Base-by-base conservation (phyloP, 768 basidiomycete genomes). In the Leccinum fibrillosum region DNA sequence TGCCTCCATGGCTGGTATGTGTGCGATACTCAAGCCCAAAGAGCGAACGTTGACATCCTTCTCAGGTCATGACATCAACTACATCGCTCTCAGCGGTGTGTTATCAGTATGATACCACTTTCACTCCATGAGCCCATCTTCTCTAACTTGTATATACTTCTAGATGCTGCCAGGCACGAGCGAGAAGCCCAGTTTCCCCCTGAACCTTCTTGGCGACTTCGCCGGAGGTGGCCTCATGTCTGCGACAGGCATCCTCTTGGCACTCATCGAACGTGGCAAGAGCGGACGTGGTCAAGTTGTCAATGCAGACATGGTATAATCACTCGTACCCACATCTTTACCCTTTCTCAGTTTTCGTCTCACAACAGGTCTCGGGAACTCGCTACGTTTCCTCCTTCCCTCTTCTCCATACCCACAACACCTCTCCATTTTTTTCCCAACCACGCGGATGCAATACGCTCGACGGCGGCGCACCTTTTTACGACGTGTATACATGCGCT, bases 51-150 rank as follows among this genome's bases (percentile, higher is more conserved):
- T 25, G 8, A 54, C 17, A 26, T 39, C 51, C 56, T 19, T 44
- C 11, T 19, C 47, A 85, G 91, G 91, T 17, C 91, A 94, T 66
- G 91, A 94, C 66, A 81, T 93, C 56, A 93, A 92, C 69, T 93
- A 92, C 68, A 79, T 92, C 12, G 90, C 91, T 15, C 76, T 90
- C 34, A 90, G 88, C 58, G 91, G 91, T 0, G 78, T 88, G 3
- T 73, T 92, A 9, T 82, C 88, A 9, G 89, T 89, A 62, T 30
- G 77, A 53, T 34, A 2, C 15, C 30, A 9, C 13, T 49, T 37
- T 39, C 30, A 23, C 4, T 30, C 35, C 8, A 44, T 12, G 5
- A 13, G 19, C 21, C 5, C 25, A 10, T 34, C 21, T 34, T 23
- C 30, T 39, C 39, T 39, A 17, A 51, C 25, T 60, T 5, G 59